Evolutionary conservation across 805 yeast genomes (phyloP).

Genomic region (Starmerella vaccinii): DNA sequence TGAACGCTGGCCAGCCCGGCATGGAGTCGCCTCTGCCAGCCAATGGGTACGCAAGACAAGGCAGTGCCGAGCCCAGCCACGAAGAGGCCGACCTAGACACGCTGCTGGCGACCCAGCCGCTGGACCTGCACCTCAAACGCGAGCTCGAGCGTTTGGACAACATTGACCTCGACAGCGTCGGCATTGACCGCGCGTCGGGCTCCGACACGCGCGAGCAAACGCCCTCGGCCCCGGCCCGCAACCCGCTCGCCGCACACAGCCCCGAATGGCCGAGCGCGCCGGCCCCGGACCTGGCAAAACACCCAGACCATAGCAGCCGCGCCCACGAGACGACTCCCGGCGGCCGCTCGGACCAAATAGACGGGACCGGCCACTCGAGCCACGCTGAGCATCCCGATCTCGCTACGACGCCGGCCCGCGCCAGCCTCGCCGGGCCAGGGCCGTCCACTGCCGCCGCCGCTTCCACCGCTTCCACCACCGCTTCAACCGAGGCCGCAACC

Average conservation of each 20-base stretch:
- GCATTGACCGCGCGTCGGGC: constrained; percentile 3
- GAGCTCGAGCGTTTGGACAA: constrained; percentile 17
- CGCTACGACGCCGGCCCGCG: not conserved
- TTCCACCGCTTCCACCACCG: too few species aligned
- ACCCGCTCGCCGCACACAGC: constrained; percentile 8
- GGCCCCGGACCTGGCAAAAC: not conserved
- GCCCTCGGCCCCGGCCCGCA: constrained; percentile 1
- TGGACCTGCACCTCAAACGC: constrained; percentile 16
- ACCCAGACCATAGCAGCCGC: not conserved
- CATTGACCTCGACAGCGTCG: constrained; percentile 11
- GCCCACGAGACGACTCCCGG: too few species aligned
- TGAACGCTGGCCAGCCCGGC: constrained; percentile 16
- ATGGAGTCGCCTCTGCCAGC: constrained; percentile 8
- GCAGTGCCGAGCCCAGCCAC: constrained; percentile 4
- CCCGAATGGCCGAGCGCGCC: not conserved
- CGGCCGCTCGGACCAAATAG: not conserved
- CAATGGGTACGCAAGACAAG: constrained; percentile 6
- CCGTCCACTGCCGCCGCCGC: too few species aligned
- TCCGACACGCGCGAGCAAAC: not conserved
- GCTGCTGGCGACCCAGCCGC: constrained; percentile 10
- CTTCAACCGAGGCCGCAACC: too few species aligned
- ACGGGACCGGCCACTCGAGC: not conserved
- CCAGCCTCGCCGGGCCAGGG: not conserved
- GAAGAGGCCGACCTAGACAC: constrained; percentile 12
- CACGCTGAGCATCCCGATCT: not conserved